Evolutionary conservation across 129 eudicot genomes (phyloP), one percentile per base, ranked within the genome.

Genomic region (Ambrosia artemisiifolia): DNA sequence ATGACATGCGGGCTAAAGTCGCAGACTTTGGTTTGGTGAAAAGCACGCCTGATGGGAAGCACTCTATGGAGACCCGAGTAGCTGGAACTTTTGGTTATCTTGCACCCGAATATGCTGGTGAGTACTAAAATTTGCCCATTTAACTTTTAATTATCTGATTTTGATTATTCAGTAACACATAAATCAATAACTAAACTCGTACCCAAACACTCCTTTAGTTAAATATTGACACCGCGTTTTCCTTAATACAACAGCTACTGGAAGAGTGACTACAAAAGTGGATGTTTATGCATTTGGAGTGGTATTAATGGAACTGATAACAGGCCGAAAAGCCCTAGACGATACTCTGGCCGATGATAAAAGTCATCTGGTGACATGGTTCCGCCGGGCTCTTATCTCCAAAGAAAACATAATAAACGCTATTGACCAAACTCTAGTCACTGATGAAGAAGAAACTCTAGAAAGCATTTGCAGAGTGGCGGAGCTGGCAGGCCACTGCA

Each of bases 1-100:
- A 69, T 69, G 47, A 50, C 6, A 16, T 50, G 73, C 20, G 48
- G 3, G 73, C 63, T 30, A 69, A 69, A 51, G 63, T 69, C 10
- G 63, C 73, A 9, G 63, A 69, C 42, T 69, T 69, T 11, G 63
- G 73, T 33, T 69, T 69, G 73, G 63, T 69, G 40, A 69, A 69
- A 3, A 16, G 51, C 11, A 47, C 73, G 11, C 73, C 73, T 32
- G 63, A 69, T 34, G 63, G 33, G 32, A 70, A 35, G 4, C n/a
- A 51, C 19, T 70, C 64, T 5, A 3, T 70, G 20, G 50, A 51
- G 64, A 70, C 74, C 2, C 38, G 36, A 35, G 44, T 70, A 17
- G 74, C 74, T 10, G 74, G 74, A 19, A 70, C 74, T 11, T 51
- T 70, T 19, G 74, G 74, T 17, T 70, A 70, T 70, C 49, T 70